phyloP scores from a whole-genome alignment of 2,329 filamentous ascomycete species.

The Sporothrix mexicana region DNA sequence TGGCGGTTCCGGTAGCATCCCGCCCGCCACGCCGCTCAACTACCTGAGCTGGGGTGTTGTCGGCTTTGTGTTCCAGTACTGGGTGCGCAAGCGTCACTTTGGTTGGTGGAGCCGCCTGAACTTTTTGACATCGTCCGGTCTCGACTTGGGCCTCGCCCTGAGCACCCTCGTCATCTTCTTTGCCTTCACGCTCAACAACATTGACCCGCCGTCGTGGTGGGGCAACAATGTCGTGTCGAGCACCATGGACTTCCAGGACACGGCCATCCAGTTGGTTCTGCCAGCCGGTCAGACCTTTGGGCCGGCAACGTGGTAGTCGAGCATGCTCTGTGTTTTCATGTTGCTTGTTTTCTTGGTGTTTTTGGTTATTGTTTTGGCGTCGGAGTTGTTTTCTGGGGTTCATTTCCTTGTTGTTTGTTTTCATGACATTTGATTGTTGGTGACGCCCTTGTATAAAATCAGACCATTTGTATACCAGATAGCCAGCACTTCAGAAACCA shows the following conservation, averaged over 20 bases:
- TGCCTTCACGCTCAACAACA: slow-evolving; percentile 67
- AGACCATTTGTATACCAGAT: slow-evolving; percentile 11
- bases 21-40: slow-evolving; percentile 73
- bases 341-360: not conserved
- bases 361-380: not conserved
- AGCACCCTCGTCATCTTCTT: slow-evolving; percentile 74
- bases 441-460: not conserved
- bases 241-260: slow-evolving; percentile 67
- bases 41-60: slow-evolving; percentile 77
- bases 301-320: slow-evolving; percentile 57
- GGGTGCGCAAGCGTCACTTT: slow-evolving; percentile 66
- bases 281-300: slow-evolving; percentile 65
- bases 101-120: slow-evolving; percentile 77
- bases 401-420: not conserved
- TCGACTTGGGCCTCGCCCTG: slow-evolving; percentile 72
- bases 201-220: slow-evolving; percentile 71
- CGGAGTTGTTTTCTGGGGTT: slow-evolving; percentile 1
- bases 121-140: slow-evolving; percentile 71
- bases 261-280: slow-evolving; percentile 62
- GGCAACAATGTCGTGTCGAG: slow-evolving; percentile 63
- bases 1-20: slow-evolving; percentile 63
- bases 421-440: not conserved
- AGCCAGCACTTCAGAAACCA: not conserved
- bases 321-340: not conserved
- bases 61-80: slow-evolving; percentile 72